Base-by-base conservation (phyloP, 768 basidiomycete genomes). In the Cystobasidiopsis lactophilus region DNA sequence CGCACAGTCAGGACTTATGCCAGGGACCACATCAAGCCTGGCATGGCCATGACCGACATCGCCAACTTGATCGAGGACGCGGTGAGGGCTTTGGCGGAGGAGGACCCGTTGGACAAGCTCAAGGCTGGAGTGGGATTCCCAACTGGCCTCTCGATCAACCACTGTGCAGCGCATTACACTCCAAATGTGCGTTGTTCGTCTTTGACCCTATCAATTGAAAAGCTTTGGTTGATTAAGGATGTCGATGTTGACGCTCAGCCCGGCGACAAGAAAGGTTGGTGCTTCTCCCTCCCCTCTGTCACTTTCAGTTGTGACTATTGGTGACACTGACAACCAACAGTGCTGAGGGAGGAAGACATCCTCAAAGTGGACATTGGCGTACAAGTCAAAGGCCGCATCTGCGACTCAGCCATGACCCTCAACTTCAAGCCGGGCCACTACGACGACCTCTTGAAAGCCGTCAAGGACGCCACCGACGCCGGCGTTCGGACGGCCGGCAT, bases 311-410 rank as follows among this genome's bases (percentile, higher is more conserved):
- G 23, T 23, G n/a, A 16, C 40, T 31, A 16, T 50, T 27, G 23
- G 27, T n/a, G n/a, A n/a, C n/a, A n/a, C n/a, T n/a, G n/a, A n/a
- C n/a, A n/a, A n/a, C n/a, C 19, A 21, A 19, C 64, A 89, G 89
- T 88, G 24, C 69, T 96, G 31, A 73, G 80, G 64, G 69, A 75
- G 52, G 77, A 78, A 35, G 91, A 96, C 63, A 81, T 95, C 18
- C 71, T 98, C 57, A 96, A 98, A 69, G 86, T 98, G 45, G 93
- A 98, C 64, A 76, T 98, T 61, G 93, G 93, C 48, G 88, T 96
- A 2, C 93, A 98, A 58, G 88, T 96, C 33, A 82, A 82, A 62
- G 93, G 91, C n/a, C 74, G 85, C 49, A 98, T 96, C 54, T 65
- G 78, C 26, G 93, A 98, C 66, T 95, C 89, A 45, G 93, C 93